Evolutionary conservation across 352 stramenopile genomes (phyloP).

Genomic region (Pythium guiyangense): DNA sequence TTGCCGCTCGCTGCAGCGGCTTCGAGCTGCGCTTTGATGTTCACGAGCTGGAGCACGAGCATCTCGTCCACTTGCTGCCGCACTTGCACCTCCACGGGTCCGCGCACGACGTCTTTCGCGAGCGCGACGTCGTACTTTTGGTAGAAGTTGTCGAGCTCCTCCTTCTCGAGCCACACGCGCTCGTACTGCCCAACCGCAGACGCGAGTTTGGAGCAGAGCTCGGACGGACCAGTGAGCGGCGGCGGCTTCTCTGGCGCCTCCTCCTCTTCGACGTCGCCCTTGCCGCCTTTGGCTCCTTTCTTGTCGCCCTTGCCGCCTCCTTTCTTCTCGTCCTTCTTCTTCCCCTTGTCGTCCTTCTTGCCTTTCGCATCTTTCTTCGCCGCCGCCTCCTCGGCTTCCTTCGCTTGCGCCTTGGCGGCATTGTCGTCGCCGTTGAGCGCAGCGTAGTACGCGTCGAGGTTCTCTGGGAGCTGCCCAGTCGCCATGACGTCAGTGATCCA

Average conservation of each 20-base stretch:
- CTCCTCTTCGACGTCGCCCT: constrained; percentile 41
- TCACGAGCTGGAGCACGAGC: constrained; percentile 90
- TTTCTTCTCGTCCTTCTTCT: constrained; percentile 37
- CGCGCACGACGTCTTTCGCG: constrained; percentile 87
- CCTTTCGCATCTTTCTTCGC: constrained; percentile 43
- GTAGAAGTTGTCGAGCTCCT: constrained; percentile 90
- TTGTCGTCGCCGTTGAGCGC: constrained; percentile 35
- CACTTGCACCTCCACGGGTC: constrained; percentile 82
- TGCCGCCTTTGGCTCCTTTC: constrained; percentile 38
- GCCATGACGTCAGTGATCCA: constrained; percentile 93
- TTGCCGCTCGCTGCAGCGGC: constrained; percentile 56
- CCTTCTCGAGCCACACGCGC: constrained; percentile 82
- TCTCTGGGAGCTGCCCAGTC: constrained; percentile 80
- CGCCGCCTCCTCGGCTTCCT: constrained; percentile 39
- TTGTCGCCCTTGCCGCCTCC: constrained; percentile 44
- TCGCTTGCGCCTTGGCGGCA: constrained; percentile 47
- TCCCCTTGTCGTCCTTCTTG: constrained; percentile 41
- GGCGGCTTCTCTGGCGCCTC: constrained; percentile 76
- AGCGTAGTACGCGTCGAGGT: constrained; percentile 87
- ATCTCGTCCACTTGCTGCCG: constrained; percentile 92
- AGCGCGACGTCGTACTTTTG: constrained; percentile 93
- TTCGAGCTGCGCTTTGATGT: constrained; percentile 91
- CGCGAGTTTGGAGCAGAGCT: constrained; percentile 74
- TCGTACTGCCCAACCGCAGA: constrained; percentile 66
- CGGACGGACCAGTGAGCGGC: constrained; percentile 79